A percentile compares a stretch with the other conserved stretches of the same genome.
phyloP scores from a whole-genome alignment of 2,329 filamentous ascomycete species.

The Orbilia brochopaga region DNA sequence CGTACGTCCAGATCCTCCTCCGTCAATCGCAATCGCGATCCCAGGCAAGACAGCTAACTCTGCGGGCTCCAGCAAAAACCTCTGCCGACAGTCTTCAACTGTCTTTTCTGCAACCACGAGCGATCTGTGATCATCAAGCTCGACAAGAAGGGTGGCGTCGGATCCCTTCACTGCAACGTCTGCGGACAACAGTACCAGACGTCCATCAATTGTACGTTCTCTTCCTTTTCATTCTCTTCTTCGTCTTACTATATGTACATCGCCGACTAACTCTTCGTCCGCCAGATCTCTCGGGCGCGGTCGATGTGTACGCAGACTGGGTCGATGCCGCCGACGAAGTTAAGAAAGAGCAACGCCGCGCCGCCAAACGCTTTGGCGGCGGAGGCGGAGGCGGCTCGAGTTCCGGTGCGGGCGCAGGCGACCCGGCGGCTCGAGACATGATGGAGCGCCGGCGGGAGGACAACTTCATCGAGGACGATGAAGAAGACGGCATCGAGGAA shows the following conservation, averaged over 20 bases:
- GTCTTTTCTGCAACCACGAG: constrained; percentile 98
- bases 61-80: constrained; percentile 66
- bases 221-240: not conserved
- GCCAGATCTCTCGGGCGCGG: constrained; percentile 81
- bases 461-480: constrained; percentile 53
- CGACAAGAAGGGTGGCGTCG: constrained; percentile 89
- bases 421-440: constrained; percentile 53
- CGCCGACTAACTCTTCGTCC: constrained; percentile 4
- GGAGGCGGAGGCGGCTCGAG: constrained; percentile 56
- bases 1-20: constrained; percentile 17
- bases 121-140: constrained; percentile 88
- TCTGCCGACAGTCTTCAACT: constrained; percentile 84
- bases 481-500: constrained; percentile 55
- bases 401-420: constrained; percentile 53
- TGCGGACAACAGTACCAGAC: constrained; percentile 95
- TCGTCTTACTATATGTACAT: too few relatives aligned
- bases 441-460: constrained; percentile 47
- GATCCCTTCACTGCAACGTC: constrained; percentile 84
- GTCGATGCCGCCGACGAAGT: constrained; percentile 87
- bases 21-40: not conserved
- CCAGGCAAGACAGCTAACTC: constrained; percentile 3
- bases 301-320: constrained; percentile 98
- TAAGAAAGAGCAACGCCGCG: constrained; percentile 64
- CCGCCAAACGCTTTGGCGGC: constrained; percentile 29
- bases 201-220: constrained; percentile 79